A percentile compares a stretch with the other conserved stretches of the same genome.
phyloP scores from a whole-genome alignment of 2,329 filamentous ascomycete species.

The Fusarium staphyleae region DNA sequence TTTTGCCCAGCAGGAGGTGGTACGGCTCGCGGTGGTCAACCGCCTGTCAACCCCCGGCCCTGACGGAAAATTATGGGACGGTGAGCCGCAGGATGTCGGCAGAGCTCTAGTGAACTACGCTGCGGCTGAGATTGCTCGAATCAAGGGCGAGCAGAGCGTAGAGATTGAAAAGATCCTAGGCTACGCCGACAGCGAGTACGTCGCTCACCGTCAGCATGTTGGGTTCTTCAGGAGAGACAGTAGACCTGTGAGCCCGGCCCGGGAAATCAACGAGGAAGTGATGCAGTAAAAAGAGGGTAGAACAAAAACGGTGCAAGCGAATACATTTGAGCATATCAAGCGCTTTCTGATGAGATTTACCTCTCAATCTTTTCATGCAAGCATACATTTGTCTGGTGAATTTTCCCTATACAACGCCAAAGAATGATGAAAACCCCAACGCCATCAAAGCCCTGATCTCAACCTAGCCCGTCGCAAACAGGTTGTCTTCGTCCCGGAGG shows the following conservation, averaged over 20 bases:
- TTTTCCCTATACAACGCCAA: conserved; percentile 34
- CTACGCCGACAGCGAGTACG: conserved; percentile 94
- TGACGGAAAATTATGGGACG: conserved; percentile 58
- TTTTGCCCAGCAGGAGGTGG: conserved; percentile 92
- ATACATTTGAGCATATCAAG: conserved; percentile 35
- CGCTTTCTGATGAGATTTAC: conserved; percentile 33
- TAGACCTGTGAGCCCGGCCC: conserved; percentile 58
- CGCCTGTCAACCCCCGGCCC: conserved; percentile 52
- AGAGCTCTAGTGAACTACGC: conserved; percentile 92
- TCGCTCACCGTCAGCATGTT: conserved; percentile 87
- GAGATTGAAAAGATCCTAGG: conserved; percentile 83
- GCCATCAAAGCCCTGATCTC: conserved; percentile 27
- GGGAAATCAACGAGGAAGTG: conserved; percentile 33
- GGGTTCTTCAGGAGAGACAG: conserved; percentile 71
- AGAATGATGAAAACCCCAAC: conserved; percentile 37
- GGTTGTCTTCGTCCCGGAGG: conserved; percentile 78
- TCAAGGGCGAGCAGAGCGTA: conserved; percentile 82
- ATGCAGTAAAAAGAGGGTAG: conserved; percentile 28
- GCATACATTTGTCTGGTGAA: conserved; percentile 24
- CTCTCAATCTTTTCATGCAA: conserved; percentile 36
- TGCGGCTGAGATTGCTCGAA: conserved; percentile 80
- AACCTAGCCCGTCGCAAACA: conserved; percentile 62
- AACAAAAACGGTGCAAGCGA: conserved; percentile 27
- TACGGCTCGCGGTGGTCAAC: conserved; percentile 82
- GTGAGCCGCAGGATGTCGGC: conserved; percentile 75